These are phyloP conservation scores for Angophora floribunda DNA, from an alignment of 345 rosid species.

Conservation along the genomic window DNA sequence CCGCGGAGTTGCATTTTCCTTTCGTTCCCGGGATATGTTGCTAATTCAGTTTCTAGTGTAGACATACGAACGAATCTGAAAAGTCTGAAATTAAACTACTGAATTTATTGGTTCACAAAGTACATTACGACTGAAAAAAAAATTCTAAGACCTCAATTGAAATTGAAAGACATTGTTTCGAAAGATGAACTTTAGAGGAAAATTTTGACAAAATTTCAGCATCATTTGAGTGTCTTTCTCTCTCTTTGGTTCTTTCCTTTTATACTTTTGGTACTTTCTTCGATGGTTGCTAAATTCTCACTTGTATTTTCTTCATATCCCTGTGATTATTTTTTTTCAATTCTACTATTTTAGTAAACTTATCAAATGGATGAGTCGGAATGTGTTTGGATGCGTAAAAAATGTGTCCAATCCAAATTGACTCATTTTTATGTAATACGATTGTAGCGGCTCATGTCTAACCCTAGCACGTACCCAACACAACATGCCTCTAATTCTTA, in stretches of 20 bases:
- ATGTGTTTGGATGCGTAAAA: background rate
- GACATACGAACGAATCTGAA: no score
- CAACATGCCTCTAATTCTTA: no score
- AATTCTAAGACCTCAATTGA: background rate
- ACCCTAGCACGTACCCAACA: no score
- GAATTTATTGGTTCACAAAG: background rate
- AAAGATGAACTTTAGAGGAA: background rate
- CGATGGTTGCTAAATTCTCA: background rate
- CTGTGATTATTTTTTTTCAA: no score
- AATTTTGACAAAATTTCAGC: background rate
- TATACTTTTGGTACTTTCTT: background rate
- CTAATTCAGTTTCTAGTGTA: no score
- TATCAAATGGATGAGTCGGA: background rate
- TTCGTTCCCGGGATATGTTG: no score
- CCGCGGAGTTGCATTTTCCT: no score
- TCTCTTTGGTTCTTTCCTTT: background rate
- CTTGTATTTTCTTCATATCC: background rate
- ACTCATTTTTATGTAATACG: background rate
- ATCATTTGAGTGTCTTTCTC: background rate
- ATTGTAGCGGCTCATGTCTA: fast-evolving
- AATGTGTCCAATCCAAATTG: background rate
- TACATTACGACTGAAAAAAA: background rate
- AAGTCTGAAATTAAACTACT: no score
- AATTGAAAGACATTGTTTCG: background rate
- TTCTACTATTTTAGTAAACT: no score